Conservation (phyloP, 371 early-diverging fungal species). For the Blastocladiella emersonii region DNA sequence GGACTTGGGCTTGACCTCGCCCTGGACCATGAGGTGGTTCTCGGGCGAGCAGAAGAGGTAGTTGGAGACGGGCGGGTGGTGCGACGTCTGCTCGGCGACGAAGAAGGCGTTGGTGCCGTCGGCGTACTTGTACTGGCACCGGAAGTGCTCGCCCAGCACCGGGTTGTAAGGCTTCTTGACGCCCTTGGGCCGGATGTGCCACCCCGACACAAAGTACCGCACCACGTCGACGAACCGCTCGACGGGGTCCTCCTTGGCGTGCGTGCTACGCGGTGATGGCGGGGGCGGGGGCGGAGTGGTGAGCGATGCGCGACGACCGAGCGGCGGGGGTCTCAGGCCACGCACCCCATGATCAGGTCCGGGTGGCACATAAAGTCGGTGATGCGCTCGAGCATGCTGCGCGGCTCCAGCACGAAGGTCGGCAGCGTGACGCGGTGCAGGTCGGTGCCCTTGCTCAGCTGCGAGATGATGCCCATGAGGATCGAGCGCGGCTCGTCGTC, state of each 20-base stretch:
- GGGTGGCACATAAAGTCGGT: constrained; percentile 94
- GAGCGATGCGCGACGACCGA: not conserved
- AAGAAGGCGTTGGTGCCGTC: constrained; percentile 63
- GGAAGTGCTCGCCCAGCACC: constrained; percentile 84
- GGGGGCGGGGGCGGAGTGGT: no score
- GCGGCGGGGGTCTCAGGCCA: not conserved
- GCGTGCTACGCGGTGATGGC: constrained; percentile 13
- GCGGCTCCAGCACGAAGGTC: constrained; percentile 89
- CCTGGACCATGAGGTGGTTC: constrained; percentile 59
- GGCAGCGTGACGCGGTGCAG: constrained; percentile 80
- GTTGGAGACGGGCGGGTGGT: constrained; percentile 89
- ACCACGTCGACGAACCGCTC: constrained; percentile 80
- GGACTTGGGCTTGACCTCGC: constrained; percentile 74
- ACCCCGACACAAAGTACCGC: constrained; percentile 83
- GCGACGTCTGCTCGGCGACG: constrained; percentile 91
- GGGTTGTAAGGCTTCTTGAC: constrained; percentile 97
- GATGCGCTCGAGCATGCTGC: constrained; percentile 86
- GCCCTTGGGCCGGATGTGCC: constrained; percentile 92
- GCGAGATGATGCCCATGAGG: constrained; percentile 64
- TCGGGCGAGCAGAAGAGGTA: constrained; percentile 74
- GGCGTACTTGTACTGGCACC: constrained; percentile 54
- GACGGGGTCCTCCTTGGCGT: constrained; percentile 42
- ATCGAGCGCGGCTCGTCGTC: constrained; percentile 79
- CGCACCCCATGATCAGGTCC: constrained; percentile 66
- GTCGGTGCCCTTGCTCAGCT: constrained; percentile 80